Evolutionary conservation across 2,329 filamentous ascomycete genomes (phyloP).

Genomic region (Sclerotinia minor): DNA sequence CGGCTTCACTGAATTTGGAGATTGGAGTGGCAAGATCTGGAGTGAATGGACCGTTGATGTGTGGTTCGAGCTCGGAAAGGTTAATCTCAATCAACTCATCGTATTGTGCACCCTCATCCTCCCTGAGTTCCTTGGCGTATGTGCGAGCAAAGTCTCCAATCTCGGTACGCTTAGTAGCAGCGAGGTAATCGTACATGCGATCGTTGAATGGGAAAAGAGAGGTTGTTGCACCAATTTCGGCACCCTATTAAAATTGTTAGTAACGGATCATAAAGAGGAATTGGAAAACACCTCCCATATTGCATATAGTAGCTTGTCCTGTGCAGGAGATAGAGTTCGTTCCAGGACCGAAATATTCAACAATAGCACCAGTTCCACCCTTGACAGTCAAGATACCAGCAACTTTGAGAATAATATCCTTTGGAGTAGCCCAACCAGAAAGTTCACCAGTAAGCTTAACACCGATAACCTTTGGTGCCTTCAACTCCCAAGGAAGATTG

Average conservation of each 20-base stretch:
- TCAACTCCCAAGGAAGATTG: constrained; percentile 94
- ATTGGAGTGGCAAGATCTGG: constrained; percentile 97
- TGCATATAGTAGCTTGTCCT: constrained; percentile 81
- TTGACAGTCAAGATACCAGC: constrained; percentile 97
- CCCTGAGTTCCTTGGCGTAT: constrained; percentile 82
- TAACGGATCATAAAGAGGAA: background rate
- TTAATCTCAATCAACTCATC: constrained; percentile 97
- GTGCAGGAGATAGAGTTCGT: constrained; percentile 74
- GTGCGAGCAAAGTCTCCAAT: constrained; percentile 87
- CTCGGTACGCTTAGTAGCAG: constrained; percentile 82
- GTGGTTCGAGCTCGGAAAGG: constrained; percentile 89
- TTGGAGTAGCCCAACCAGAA: constrained; percentile 88
- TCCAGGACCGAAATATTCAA: constrained; percentile 77
- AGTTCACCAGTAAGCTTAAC: constrained; percentile 89
- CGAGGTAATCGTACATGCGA: constrained; percentile 94
- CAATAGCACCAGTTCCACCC: constrained; percentile 90
- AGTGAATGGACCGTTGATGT: constrained; percentile 98
- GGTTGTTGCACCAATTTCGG: constrained; percentile 82
- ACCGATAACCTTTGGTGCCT: constrained; percentile 96
- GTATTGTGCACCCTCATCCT: constrained; percentile 90
- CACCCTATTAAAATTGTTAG: constrained; percentile 41
- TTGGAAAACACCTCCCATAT: constrained; percentile 51
- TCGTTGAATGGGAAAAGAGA: constrained; percentile 98
- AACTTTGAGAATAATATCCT: constrained; percentile 97
- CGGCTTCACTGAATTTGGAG: constrained; percentile 93